Base-by-base conservation (phyloP, 768 basidiomycete species). In the Phallus indusiatus region DNA sequence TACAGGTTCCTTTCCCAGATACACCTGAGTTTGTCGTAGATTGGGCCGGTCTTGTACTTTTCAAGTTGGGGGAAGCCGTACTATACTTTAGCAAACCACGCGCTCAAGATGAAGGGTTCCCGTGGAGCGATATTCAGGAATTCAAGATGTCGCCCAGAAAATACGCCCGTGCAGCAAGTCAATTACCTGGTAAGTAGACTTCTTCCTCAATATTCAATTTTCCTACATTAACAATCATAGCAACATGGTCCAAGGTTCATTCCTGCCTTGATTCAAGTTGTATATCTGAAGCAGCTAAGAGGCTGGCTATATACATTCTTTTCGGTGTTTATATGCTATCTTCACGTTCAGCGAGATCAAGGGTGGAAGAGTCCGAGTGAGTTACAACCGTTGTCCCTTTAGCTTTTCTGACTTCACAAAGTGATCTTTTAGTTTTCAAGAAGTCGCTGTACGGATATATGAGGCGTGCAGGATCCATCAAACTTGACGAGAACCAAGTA, bases 11-110 rank as follows among this genome's bases (percentile, higher is more conserved):
- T 22, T 35, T 18, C 4, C 59, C 62, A 12, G 62, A 59, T n/a
- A 51, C 68, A 35, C 53, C 66, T 35, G 47, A 70, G n/a, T 57
- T 68, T 2, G 67, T 74, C 12, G 61, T 78, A n/a, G 70, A 83
- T 54, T 88, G 84, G 83, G 81, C 81, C 10, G 86, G 90, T 59
- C 71, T 78, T 52, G 57, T 88, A 7, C 66, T 90, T 21, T 77
- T 77, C 10, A 81, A 75, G 63, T 65, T 89, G 6, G 75, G 78
- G 34, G 72, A 77, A 53, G 68, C 70, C 12, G 62, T 65, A 20
- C 63, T 72, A 34, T 54, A 63, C n/a, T 50, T 77, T 53, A 71
- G 72, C 8, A 64, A 66, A 5, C 48, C 28, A 59, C 69, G 70
- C 9, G 55, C 66, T 42, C 59, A 54, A 47, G 54, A 21, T 47